phyloP scores from a whole-genome alignment of 176 grass and related monocot species.

The Dactylis glomerata region DNA sequence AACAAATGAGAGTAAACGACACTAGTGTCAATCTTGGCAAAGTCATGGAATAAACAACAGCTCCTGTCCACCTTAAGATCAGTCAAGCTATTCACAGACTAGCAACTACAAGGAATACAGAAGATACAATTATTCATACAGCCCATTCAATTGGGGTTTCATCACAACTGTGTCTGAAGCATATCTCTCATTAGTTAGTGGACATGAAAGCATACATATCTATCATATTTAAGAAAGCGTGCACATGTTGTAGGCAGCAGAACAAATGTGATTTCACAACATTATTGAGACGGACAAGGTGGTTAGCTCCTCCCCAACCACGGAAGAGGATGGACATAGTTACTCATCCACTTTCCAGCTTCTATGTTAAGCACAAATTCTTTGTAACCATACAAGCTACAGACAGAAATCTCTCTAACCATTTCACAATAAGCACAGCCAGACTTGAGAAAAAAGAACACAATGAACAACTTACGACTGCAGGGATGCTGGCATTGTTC shows the following conservation, averaged over 20 bases:
- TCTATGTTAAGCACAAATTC: neutral
- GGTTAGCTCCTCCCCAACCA: neutral
- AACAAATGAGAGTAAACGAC: neutral
- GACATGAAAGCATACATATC: no score
- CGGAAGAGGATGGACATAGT: neutral
- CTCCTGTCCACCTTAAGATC: neutral
- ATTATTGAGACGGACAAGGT: neutral
- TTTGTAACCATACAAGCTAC: neutral
- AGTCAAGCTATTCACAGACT: neutral
- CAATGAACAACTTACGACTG: slow-evolving; percentile 39
- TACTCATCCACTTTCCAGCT: neutral
- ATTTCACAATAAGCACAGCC: neutral
- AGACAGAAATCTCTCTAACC: neutral
- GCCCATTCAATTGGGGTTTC: no score
- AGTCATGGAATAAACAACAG: neutral
- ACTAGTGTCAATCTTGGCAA: neutral
- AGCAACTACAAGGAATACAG: no score
- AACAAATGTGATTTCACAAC: neutral
- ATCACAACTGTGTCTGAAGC: neutral
- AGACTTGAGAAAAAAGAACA: neutral
- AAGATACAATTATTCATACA: no score
- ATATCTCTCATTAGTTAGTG: neutral
- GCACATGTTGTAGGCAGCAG: neutral
- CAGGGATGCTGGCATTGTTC: slow-evolving; percentile 16
- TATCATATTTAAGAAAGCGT: neutral